Conservation (phyloP, 306 rosid genomes). For the Malus asiatica region DNA sequence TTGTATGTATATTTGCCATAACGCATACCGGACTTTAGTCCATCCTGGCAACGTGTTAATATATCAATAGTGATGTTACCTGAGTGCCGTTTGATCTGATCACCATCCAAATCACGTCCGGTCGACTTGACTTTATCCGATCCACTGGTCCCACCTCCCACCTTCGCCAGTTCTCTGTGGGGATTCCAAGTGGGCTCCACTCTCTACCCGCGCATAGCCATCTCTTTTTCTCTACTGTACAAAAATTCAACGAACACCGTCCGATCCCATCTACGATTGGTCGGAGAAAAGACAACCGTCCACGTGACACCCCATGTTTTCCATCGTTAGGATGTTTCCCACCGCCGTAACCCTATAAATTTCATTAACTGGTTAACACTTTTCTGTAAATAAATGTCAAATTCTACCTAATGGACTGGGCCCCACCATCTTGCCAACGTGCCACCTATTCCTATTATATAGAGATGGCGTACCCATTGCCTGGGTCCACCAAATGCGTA, state of each 20-base stretch:
- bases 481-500: conserved; percentile 19
- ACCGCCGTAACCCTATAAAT: background rate
- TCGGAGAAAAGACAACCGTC: background rate
- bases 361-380: background rate
- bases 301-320: background rate
- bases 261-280: background rate
- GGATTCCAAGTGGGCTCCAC: background rate
- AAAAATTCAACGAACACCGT: background rate
- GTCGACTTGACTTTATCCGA: background rate
- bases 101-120: background rate
- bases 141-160: background rate
- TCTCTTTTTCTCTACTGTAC: background rate
- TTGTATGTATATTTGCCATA: too few relatives aligned
- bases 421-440: conserved; percentile 5
- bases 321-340: background rate
- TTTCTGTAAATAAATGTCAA: background rate
- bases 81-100: background rate
- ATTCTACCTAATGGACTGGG: conserved; percentile 21
- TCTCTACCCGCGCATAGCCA: background rate
- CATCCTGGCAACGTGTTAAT: background rate
- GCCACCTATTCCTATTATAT: conserved; percentile 27
- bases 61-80: background rate
- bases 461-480: conserved; percentile 24
- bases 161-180: background rate
- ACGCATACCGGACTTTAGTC: background rate